A percentile compares a stretch with the other conserved stretches of the same genome.
Evolutionary conservation across 768 basidiomycete species (phyloP).

Genomic region (Pseudohyphozyma bogoriensis): DNA sequence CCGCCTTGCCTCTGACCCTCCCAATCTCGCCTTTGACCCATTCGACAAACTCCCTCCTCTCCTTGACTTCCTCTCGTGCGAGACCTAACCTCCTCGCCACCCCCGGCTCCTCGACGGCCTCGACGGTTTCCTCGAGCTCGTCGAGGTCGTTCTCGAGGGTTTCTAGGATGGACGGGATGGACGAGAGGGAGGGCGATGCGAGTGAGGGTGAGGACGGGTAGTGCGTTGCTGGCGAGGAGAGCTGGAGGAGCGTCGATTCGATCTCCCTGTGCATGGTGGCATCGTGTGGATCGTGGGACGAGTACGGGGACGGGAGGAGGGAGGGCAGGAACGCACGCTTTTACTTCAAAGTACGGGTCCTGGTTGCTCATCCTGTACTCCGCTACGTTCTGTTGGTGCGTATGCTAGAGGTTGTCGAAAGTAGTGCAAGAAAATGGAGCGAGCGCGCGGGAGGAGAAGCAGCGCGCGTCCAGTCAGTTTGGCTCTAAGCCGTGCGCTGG

Average conservation of each 20-base stretch:
- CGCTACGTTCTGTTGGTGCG: too few relatives aligned
- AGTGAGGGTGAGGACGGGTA: too few relatives aligned
- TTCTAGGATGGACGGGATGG: constrained; percentile 66
- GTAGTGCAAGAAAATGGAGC: too few relatives aligned
- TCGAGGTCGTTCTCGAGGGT: constrained; percentile 80
- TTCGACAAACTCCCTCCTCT: constrained; percentile 64
- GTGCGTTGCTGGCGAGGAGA: too few relatives aligned
- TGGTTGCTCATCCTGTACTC: too few relatives aligned
- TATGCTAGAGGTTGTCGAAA: too few relatives aligned
- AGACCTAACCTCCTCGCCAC: constrained; percentile 68
- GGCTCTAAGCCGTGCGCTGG: too few relatives aligned
- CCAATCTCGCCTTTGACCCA: constrained; percentile 65
- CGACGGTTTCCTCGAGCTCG: constrained; percentile 88
- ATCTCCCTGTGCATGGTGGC: constrained; percentile 54
- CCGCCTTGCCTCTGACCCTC: too few relatives aligned
- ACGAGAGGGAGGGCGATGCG: too few relatives aligned
- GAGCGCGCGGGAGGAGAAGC: too few relatives aligned
- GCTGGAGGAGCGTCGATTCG: constrained; percentile 60
- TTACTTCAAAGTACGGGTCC: constrained; percentile 78
- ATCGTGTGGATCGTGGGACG: neutral
- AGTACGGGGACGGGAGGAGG: rapidly evolving
- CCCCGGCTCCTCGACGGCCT: constrained; percentile 75
- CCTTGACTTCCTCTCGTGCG: constrained; percentile 61
- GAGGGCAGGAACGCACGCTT: constrained; percentile 23
- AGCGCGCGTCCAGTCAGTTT: too few relatives aligned